A percentile compares a stretch with the other conserved stretches of the same genome.
phyloP scores from a whole-genome alignment of 2,329 filamentous ascomycete species.

The Paecilomyces fulvus region DNA sequence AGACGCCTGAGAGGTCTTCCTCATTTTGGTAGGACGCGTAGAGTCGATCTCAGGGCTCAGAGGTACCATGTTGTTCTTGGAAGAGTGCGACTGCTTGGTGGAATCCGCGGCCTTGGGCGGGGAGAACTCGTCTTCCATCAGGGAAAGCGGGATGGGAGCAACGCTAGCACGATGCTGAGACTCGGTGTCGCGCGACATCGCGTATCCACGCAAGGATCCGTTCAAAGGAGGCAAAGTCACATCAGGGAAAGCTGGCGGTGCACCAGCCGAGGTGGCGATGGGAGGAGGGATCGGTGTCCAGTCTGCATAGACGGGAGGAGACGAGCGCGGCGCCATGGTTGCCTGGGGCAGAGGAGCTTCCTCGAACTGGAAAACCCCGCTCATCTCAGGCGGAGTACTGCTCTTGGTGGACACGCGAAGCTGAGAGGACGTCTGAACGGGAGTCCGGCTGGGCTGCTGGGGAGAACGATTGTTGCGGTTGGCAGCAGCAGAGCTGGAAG shows the following conservation, averaged over 20 bases:
- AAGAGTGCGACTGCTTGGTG: slow-evolving; percentile 8
- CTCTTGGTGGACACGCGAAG: slow-evolving; percentile 22
- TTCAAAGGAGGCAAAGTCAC: slow-evolving; percentile 4
- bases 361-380: slow-evolving; percentile 8
- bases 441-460: slow-evolving; percentile 9
- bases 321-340: slow-evolving; percentile 15
- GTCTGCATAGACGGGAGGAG: slow-evolving; percentile 18
- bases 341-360: slow-evolving; percentile 24
- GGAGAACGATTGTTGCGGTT: slow-evolving; percentile 20
- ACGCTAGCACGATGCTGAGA: slow-evolving; percentile 25
- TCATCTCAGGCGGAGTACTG: slow-evolving; percentile 20
- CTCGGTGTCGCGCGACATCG: slow-evolving; percentile 35
- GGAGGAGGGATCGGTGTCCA: slow-evolving; percentile 28
- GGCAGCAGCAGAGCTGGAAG: slow-evolving; percentile 21
- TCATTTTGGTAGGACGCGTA: slow-evolving; percentile 30
- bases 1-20: slow-evolving; percentile 26
- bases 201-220: slow-evolving; percentile 31
- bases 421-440: slow-evolving; percentile 15
- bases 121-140: slow-evolving; percentile 48
- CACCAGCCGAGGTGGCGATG: slow-evolving; percentile 11
- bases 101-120: slow-evolving; percentile 19
- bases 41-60: slow-evolving; percentile 19
- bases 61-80: slow-evolving; percentile 16
- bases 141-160: slow-evolving; percentile 46
- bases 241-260: slow-evolving; percentile 14